Evolutionary conservation across 441 rosid genomes (phyloP).

Genomic region (Gossypium laxum): DNA sequence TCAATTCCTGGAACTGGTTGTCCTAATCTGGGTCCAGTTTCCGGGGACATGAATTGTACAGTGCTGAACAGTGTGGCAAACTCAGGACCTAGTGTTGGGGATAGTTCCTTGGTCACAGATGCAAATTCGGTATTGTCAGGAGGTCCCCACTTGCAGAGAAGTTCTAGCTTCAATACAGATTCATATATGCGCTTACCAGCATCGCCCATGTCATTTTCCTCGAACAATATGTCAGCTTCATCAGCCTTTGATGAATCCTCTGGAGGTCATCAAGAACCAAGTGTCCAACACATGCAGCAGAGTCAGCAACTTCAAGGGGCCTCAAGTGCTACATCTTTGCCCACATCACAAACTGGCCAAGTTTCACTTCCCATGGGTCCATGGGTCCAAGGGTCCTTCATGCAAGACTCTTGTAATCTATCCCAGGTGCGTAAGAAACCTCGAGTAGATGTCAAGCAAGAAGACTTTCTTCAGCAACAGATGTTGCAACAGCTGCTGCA

Average conservation of each 20-base stretch:
- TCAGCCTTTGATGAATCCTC: slow-evolving; percentile 81
- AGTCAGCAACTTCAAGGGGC: slow-evolving; percentile 46
- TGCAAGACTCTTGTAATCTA: slow-evolving; percentile 57
- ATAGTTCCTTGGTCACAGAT: slow-evolving; percentile 90
- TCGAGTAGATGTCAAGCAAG: slow-evolving; percentile 70
- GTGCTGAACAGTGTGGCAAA: slow-evolving; percentile 73
- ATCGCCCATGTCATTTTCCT: slow-evolving; percentile 87
- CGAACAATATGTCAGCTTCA: slow-evolving; percentile 85
- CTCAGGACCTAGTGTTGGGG: slow-evolving; percentile 89
- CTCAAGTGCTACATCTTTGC: slow-evolving; percentile 64
- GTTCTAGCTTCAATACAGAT: slow-evolving; percentile 83
- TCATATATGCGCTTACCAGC: slow-evolving; percentile 94
- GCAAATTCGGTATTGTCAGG: slow-evolving; percentile 88
- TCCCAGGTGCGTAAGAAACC: slow-evolving; percentile 68
- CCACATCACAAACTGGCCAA: slow-evolving; percentile 54
- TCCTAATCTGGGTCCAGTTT: slow-evolving; percentile 54
- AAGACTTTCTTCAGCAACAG: slow-evolving; percentile 79
- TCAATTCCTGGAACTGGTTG: slow-evolving; percentile 63
- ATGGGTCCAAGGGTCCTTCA: slow-evolving; percentile 50
- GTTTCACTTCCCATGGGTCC: slow-evolving; percentile 44
- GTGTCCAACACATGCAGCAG: slow-evolving; percentile 47
- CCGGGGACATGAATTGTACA: slow-evolving; percentile 73
- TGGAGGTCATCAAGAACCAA: slow-evolving; percentile 58
- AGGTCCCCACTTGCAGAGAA: slow-evolving; percentile 83
- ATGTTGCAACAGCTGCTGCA: slow-evolving; percentile 71